These are phyloP conservation scores for Cicer chorassanicum DNA, from an alignment of 306 rosid genomes.

Conservation along the genomic window DNA sequence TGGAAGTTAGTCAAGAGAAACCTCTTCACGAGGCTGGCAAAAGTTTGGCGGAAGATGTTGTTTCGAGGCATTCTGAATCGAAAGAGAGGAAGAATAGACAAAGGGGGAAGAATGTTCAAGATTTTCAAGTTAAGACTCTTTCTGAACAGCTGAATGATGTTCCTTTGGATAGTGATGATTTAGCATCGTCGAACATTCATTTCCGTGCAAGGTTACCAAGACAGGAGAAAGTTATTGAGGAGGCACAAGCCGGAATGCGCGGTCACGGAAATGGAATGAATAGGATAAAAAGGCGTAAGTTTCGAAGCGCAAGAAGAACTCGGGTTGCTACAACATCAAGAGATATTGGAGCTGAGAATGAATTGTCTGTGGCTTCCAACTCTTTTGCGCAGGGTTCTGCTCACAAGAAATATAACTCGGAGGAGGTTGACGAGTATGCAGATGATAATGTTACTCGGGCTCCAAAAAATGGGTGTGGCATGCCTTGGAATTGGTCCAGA, in stretches of 20 bases:
- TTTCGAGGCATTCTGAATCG: conserved; percentile 71
- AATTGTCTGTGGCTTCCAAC: conserved; percentile 92
- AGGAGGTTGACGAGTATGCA: conserved; percentile 61
- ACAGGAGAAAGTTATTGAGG: conserved; percentile 63
- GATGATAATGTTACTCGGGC: conserved; percentile 77
- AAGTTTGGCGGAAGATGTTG: conserved; percentile 57
- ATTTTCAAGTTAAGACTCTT: conserved; percentile 69
- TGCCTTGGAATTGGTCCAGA: conserved; percentile 99
- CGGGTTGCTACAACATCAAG: conserved; percentile 68
- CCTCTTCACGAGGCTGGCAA: conserved; percentile 55
- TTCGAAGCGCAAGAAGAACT: conserved; percentile 73
- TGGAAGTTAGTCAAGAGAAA: conserved; percentile 63
- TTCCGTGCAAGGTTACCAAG: conserved; percentile 59
- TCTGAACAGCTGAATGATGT: conserved; percentile 74
- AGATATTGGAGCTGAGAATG: conserved; percentile 77
- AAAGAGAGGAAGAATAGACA: conserved; percentile 68
- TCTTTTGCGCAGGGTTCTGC: conserved; percentile 66
- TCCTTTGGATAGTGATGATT: conserved; percentile 79
- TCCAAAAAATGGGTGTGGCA: conserved; percentile 92
- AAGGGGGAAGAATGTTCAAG: conserved; percentile 69
- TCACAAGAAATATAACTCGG: conserved; percentile 64
- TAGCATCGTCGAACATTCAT: conserved; percentile 76
- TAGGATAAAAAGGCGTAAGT: conserved; percentile 75
- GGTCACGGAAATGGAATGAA: conserved; percentile 66
- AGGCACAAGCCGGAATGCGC: conserved; percentile 63